Evolutionary conservation across 1,139 yeast species (phyloP), one percentile per base, ranked within the genome.

Genomic region (Kodamaea alishanica): DNA sequence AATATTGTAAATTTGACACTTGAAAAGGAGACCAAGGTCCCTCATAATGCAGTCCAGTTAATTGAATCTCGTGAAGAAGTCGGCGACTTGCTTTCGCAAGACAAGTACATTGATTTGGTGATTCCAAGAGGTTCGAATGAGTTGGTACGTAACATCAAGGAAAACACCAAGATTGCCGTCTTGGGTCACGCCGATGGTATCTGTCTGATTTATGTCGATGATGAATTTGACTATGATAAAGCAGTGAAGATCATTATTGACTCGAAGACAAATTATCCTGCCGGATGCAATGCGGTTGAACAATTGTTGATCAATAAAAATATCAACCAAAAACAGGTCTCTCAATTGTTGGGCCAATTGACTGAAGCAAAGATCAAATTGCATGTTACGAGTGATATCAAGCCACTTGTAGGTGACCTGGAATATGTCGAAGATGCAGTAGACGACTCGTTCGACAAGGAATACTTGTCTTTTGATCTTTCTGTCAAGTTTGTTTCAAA

Each of bases 161-260:
- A 78, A 30, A 79, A 79, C 56, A 92, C 98, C 25, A 88, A 89
- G 59, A 94, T 94, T 50, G 97, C 98, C 4, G 98, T 94, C 6
- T 67, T 94, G 61, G 99, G 99, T 39, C 99, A 94, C 61, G 98
- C 99, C 7, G 98, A 92, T 61, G 99, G 99, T 36, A 84, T 92
- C 43, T 92, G 98, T 63, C 81, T 96, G 3, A 78, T 90, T 12
- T 94, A 81, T 56, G 72, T 90, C 24, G 95, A 90, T 58, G 73
- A 74, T 39, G 79, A 75, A 33, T 94, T 94, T 3, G 90, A 88
- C 52, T 50, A 85, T 9, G 73, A 63, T 10, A 88, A 86, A 75
- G 95, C 97, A 0, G 69, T 75, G 28, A 77, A 78, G 44, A 77
- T 94, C 26, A 71, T 80, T 4, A 76, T 88, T 26, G 99, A 94